Base-by-base conservation (phyloP, 306 rosid genomes). In the Castanea sativa region DNA sequence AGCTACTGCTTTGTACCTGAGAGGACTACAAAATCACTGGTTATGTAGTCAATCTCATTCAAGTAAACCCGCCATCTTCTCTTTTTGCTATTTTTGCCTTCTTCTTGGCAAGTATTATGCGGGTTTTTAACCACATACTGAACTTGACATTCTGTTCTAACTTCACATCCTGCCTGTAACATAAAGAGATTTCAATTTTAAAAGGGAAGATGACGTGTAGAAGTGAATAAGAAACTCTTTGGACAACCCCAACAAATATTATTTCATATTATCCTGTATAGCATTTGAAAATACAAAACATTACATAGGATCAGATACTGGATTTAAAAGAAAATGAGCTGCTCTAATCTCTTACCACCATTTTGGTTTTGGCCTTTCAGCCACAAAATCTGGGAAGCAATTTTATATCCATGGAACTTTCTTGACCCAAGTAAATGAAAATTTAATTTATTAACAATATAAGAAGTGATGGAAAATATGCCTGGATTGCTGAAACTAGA, bases 31-130 rank as follows among this genome's bases (percentile, higher is more conserved):
- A 75, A 83, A 76, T 83, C 86, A 75, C 63, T 69, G 68, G 81
- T 64, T 23, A 83, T 59, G 45, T n/a, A 79, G 55, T 83, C 83
- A 55, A 71, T 79, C 81, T 83, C 86, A 63, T 83, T 79, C 49
- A 83, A 70, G 83, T 71, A 83, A 64, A 83, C 81, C 12, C n/a
- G 68, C 86, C 86, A 83, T 83, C 83, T 83, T 76, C 80, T 79
- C 63, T 55, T 79, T 16, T 52, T 77, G 41, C 55, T 3, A n/a
- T 14, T 64, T 74, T 56, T 55, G 21, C 83, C 4, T 30, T 21
- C 76, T 73, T 63, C 77, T 75, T 41, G 75, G 59, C 32, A 58
- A 58, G 1, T 27, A 27, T 58, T 77, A 59, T n/a, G 6, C 29
- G 29, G 15, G 61, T 71, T 83, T 63, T 25, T 63, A 41, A 83